A percentile compares a stretch with the other conserved stretches of the same genome.
phyloP scores from a whole-genome alignment of 108 stramenopile species.

The Nitzschia sp. region DNA sequence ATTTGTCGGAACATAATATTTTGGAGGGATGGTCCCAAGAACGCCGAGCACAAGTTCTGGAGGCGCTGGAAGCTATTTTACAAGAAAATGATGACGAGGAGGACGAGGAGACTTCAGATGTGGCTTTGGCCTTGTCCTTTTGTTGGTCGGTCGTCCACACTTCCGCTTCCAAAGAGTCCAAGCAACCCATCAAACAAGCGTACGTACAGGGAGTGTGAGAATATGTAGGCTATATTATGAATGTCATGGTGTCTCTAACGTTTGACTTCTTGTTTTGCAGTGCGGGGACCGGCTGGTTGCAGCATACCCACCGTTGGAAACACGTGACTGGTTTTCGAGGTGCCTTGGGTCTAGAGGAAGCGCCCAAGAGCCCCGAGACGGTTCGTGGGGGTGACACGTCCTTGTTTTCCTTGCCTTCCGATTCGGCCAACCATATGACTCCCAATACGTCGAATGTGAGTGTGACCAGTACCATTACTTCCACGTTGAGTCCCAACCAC shows the following conservation, averaged over 20 bases:
- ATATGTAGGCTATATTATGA: background rate
- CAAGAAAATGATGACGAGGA: background rate
- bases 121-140: slow-evolving; percentile 2
- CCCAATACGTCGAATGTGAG: slow-evolving; percentile 59
- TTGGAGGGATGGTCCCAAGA: slow-evolving; percentile 6
- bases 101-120: background rate
- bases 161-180: background rate
- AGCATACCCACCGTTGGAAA: slow-evolving; percentile 20
- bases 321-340: slow-evolving; percentile 27
- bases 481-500: slow-evolving; percentile 16
- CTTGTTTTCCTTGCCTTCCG: slow-evolving; percentile 54
- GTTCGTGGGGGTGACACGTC: slow-evolving; percentile 55
- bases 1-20: slow-evolving; percentile 1
- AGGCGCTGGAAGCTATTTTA: background rate
- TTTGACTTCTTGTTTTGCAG: background rate
- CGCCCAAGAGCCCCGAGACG: slow-evolving; percentile 34
- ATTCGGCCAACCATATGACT: slow-evolving; percentile 38
- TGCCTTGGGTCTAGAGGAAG: slow-evolving; percentile 31
- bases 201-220: too few relatives aligned
- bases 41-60: background rate
- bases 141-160: slow-evolving; percentile 18
- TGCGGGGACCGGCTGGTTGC: background rate
- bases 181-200: too few relatives aligned
- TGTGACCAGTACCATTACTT: slow-evolving; percentile 46
- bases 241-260: background rate